These are phyloP conservation scores for Cicer pinnatifidum DNA, from an alignment of 306 rosid genomes.

Conservation along the genomic window DNA sequence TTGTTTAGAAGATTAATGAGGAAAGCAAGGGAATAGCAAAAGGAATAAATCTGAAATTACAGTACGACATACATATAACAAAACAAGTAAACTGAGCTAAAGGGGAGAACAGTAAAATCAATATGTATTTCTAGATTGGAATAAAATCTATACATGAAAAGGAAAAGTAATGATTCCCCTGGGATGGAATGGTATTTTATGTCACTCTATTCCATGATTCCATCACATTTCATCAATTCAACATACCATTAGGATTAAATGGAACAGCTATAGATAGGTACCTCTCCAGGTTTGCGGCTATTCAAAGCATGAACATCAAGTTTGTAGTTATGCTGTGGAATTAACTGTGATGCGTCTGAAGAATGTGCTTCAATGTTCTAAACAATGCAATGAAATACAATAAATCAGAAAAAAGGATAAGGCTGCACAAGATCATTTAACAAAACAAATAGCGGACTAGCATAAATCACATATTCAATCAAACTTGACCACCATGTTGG, in stretches of 20 bases:
- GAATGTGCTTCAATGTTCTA: conserved; percentile 83
- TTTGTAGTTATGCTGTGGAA: conserved; percentile 97
- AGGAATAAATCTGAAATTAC: conserved; percentile 33
- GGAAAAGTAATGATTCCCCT: conserved; percentile 18
- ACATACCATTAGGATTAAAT: conserved; percentile 23
- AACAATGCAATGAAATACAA: conserved; percentile 48
- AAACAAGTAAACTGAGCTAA: conserved; percentile 19
- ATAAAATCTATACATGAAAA: conserved; percentile 17
- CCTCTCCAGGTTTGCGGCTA: conserved; percentile 94
- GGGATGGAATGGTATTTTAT: conserved; percentile 14
- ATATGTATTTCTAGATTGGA: conserved; percentile 6
- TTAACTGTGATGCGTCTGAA: conserved; percentile 81
- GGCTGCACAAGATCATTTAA: conserved; percentile 6
- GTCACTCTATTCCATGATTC: conserved; percentile 21
- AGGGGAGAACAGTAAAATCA: conserved; percentile 25
- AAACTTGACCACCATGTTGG: conserved; percentile 30
- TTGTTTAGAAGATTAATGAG: conserved; percentile 29
- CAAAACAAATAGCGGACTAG: conserved; percentile 38
- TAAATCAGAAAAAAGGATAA: conserved; percentile 37
- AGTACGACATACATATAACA: not conserved
- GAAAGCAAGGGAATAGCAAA: conserved; percentile 20
- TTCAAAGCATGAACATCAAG: conserved; percentile 93
- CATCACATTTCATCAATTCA: conserved; percentile 27
- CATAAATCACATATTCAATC: conserved; percentile 36
- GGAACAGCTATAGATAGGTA: conserved; percentile 46